Evolutionary conservation across 1,139 yeast species (phyloP).

Genomic region (Suhomyces yuchorum): DNA sequence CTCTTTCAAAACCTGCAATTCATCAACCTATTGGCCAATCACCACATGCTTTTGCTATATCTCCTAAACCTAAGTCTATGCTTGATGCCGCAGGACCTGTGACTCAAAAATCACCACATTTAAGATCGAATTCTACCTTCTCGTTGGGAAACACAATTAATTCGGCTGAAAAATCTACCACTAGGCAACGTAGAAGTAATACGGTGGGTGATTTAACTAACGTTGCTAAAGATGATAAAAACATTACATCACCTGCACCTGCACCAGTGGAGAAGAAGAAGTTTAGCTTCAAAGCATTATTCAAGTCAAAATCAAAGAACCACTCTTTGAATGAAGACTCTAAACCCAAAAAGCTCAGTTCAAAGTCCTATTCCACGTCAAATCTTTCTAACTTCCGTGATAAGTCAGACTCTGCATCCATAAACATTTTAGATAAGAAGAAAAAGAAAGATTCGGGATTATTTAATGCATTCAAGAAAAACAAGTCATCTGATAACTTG

Average conservation of each 20-base stretch:
- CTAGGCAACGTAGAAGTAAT: constrained; percentile 30
- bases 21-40: constrained; percentile 1
- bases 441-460: constrained; percentile 1
- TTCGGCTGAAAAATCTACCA: background rate
- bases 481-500: constrained; percentile 26
- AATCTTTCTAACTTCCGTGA: constrained; percentile 21
- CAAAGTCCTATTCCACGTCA: constrained; percentile 36
- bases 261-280: constrained; percentile 30
- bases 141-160: constrained; percentile 17
- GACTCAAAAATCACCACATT: constrained; percentile 25
- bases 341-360: constrained; percentile 24
- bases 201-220: constrained; percentile 27
- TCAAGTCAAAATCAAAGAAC: constrained; percentile 37
- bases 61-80: constrained; percentile 9
- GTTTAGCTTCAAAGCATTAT: constrained; percentile 44
- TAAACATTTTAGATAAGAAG: constrained; percentile 9
- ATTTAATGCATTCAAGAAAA: constrained; percentile 30
- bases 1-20: constrained; percentile 15
- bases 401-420: background rate
- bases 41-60: background rate
- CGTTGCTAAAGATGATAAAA: constrained; percentile 10
- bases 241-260: constrained; percentile 8
- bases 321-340: constrained; percentile 26
- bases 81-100: constrained; percentile 6
- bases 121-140: constrained; percentile 35